A percentile compares a stretch with the other conserved stretches of the same genome.
These are phyloP conservation scores for Helicostylum pulchrum DNA, from an alignment of 192 early-diverging fungal genomes.

Conservation along the genomic window DNA sequence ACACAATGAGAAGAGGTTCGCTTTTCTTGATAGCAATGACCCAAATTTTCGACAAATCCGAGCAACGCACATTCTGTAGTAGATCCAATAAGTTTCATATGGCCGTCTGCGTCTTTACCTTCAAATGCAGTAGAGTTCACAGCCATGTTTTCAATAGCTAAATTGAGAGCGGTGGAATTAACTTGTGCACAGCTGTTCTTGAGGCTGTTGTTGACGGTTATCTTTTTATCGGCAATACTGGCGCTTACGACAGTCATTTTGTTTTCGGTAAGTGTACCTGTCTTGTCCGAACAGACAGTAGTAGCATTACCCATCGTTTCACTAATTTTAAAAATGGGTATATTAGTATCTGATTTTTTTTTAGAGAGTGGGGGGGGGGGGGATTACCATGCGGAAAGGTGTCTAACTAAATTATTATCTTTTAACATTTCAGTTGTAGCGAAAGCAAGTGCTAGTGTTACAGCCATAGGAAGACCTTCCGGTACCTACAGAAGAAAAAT, in stretches of 20 bases:
- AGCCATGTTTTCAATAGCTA: slow-evolving; percentile 56
- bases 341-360: background rate
- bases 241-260: slow-evolving; percentile 67
- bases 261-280: slow-evolving; percentile 84
- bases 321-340: slow-evolving; percentile 18
- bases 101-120: slow-evolving; percentile 61
- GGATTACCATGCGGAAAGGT: slow-evolving; percentile 59
- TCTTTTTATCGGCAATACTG: slow-evolving; percentile 2
- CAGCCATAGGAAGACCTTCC: slow-evolving; percentile 85
- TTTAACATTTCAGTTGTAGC: slow-evolving; percentile 81
- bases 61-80: slow-evolving; percentile 82
- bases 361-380: no score
- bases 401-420: slow-evolving; percentile 80
- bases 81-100: slow-evolving; percentile 65
- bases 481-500: slow-evolving; percentile 35
- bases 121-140: slow-evolving; percentile 78
- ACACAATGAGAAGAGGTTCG: slow-evolving; percentile 49
- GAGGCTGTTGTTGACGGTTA: slow-evolving; percentile 13
- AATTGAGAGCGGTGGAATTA: slow-evolving; percentile 31
- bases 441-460: slow-evolving; percentile 80
- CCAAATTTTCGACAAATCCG: slow-evolving; percentile 60
- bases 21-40: slow-evolving; percentile 54
- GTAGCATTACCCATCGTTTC: slow-evolving; percentile 86
- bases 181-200: slow-evolving; percentile 48
- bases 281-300: slow-evolving; percentile 85